Evolutionary conservation across 75 land plant species (phyloP), one percentile per base, ranked within the genome.

Genomic region (Selaginella tamariscina): DNA sequence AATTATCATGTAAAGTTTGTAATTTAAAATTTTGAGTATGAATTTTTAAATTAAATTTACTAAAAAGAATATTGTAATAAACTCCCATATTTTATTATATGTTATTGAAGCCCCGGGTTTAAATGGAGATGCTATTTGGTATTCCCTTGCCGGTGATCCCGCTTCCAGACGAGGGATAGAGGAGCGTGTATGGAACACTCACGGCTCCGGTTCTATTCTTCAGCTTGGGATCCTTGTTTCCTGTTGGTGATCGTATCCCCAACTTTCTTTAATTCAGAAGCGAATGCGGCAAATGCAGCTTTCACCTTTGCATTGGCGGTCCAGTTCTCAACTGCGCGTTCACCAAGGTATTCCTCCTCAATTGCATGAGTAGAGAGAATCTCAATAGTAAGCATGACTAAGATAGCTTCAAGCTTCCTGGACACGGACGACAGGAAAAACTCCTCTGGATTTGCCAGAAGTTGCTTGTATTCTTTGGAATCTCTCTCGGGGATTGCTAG

Each of bases 271-370:
- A 69, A 29, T 31, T 26, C 26, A 13, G 55, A 29, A 1, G 66
- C 71, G 44, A 71, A 71, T 55, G 24, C 24, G 24, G 20, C 32
- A 30, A 71, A 71, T 15, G 68, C 72, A 1, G 24, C 32, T 1
- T 56, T 28, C 13, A 30, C 67, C 15, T 30, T 59, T 2, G 26
- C 68, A 27, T 71, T 63, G 2, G 18, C 2, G 23, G 72, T 63
- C 72, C 72, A 71, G 26, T 60, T 30, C 15, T 23, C 31, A 1
- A 20, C 22, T 2, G 13, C 29, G 2, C 67, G 72, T 27, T 60
- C 20, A 5, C 72, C 72, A 2, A 71, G 68, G 30, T 71, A 71
- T 5, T 29, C 72, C 68, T 71, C 72, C 20, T 71, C 72, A 20
- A 22, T 21, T 1, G 32, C 27, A 22, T 71, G 72, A 27, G 15